A percentile compares a stretch with the other conserved stretches of the same genome.
Conservation (phyloP, 306 rosid genomes). For the Cicer pinnatifidum region DNA sequence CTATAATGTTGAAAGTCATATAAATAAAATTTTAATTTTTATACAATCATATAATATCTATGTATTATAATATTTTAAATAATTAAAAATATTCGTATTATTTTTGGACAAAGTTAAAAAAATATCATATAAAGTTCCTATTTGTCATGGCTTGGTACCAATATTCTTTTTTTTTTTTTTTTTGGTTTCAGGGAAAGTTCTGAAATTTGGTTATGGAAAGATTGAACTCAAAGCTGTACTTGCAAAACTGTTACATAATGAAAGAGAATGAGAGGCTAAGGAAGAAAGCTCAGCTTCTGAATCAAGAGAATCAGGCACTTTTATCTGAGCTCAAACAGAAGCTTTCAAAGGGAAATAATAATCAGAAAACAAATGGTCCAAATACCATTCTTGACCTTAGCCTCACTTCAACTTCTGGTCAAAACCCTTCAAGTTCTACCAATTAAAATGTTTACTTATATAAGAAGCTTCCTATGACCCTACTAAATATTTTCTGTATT, state of each 20-base stretch:
- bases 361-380: conserved; percentile 53
- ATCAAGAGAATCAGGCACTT: conserved; percentile 91
- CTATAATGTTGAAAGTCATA: background rate
- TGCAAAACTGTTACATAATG: conserved; percentile 97
- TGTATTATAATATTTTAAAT: too few species aligned
- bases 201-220: conserved; percentile 65
- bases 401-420: conserved; percentile 60
- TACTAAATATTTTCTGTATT: conserved; percentile 49
- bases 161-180: background rate
- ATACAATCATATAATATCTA: background rate
- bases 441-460: conserved; percentile 49
- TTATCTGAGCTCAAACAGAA: conserved; percentile 93
- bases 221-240: conserved; percentile 87
- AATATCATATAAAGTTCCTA: conserved; percentile 9
- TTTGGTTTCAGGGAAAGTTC: conserved; percentile 47
- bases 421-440: conserved; percentile 67
- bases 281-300: conserved; percentile 94
- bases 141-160: background rate
- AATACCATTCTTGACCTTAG: conserved; percentile 69
- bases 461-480: conserved; percentile 55
- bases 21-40: background rate
- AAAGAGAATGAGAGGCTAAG: conserved; percentile 90
- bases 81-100: too few species aligned
- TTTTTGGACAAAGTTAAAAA: background rate
- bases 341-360: conserved; percentile 58